Conservation (phyloP, 768 basidiomycete species). For the Coprinellus micaceus region DNA sequence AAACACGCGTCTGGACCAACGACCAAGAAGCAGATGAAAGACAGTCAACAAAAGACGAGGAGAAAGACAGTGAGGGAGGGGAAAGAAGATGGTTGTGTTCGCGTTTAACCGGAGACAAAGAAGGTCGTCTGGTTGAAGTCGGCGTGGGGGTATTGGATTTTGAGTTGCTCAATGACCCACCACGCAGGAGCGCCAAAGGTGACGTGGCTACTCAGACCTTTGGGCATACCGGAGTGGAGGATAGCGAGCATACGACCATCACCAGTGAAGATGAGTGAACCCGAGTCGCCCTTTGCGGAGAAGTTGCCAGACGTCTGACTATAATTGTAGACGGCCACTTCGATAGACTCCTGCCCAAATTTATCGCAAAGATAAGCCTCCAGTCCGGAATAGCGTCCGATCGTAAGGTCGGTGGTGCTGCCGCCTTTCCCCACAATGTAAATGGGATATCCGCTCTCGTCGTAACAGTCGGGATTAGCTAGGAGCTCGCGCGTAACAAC, state of each 20-base stretch:
- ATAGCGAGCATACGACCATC: constrained; percentile 23
- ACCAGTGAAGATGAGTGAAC: constrained; percentile 35
- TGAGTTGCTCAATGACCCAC: constrained; percentile 44
- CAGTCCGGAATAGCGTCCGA: not conserved
- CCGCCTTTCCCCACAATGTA: constrained; percentile 6
- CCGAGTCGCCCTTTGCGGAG: constrained; percentile 38
- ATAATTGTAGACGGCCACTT: constrained; percentile 34
- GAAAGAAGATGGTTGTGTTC: not conserved
- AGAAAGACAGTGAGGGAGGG: not conserved
- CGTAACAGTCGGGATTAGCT: not conserved
- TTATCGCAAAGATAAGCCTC: not conserved
- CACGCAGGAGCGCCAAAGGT: constrained; percentile 43
- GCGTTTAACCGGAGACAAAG: not conserved
- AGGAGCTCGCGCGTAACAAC: no score
- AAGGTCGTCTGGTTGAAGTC: constrained; percentile 46
- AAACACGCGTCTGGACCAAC: not conserved
- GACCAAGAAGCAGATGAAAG: not conserved
- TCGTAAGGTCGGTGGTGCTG: constrained; percentile 6
- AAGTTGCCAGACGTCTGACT: constrained; percentile 27
- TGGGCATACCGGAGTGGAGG: constrained; percentile 42
- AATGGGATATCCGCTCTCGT: not conserved
- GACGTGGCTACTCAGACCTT: constrained; percentile 36
- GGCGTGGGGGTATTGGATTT: constrained; percentile 48
- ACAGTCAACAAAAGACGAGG: not conserved
- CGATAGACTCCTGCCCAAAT: constrained; percentile 23